Base-by-base conservation (phyloP, 495 filamentous ascomycete species). In the Peziza echinospora region DNA sequence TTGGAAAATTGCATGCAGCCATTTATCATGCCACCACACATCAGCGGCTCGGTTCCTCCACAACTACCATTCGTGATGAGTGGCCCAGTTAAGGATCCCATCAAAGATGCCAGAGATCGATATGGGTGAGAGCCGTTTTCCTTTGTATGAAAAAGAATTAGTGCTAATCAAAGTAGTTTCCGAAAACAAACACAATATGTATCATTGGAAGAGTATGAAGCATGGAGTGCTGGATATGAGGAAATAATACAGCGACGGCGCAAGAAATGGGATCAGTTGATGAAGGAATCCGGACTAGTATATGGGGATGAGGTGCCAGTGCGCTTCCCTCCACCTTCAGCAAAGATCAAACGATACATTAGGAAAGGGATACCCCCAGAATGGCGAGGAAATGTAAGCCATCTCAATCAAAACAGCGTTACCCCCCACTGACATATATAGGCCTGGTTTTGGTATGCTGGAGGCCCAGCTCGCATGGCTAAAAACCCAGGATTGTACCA, bases 381-480 rank as follows among this genome's bases (percentile, higher is more conserved):
- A 48, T 85, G 82, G 73, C 72, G 89, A 54, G 89, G 89, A 9
- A 77, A 80, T 5, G 30, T 37, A 37, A 5, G 30, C 19, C 2
- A 7, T n/a, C n/a, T n/a, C n/a, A n/a, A n/a, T n/a, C n/a, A n/a
- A n/a, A n/a, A n/a, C n/a, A n/a, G n/a, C n/a, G n/a, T n/a, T n/a
- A n/a, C n/a, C n/a, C n/a, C n/a, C n/a, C n/a, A n/a, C n/a, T n/a
- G n/a, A n/a, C n/a, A n/a, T n/a, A n/a, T n/a, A n/a, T 17, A 37
- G 30, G 87, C 89, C 24, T 97, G 89, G 89, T 97, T 93, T 55
- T 96, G 77, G 62, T 97, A 94, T 60, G 85, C 84, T n/a, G 84
- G 84, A 10, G 89, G 89, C 5, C 81, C 82, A 23, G 71, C 75
- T 34, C 74, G 78, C 51, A 55, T 94, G 47, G 71, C 72, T 46